phyloP scores from a whole-genome alignment of 805 yeast genomes.

The Cyberlindnera saturnus region DNA sequence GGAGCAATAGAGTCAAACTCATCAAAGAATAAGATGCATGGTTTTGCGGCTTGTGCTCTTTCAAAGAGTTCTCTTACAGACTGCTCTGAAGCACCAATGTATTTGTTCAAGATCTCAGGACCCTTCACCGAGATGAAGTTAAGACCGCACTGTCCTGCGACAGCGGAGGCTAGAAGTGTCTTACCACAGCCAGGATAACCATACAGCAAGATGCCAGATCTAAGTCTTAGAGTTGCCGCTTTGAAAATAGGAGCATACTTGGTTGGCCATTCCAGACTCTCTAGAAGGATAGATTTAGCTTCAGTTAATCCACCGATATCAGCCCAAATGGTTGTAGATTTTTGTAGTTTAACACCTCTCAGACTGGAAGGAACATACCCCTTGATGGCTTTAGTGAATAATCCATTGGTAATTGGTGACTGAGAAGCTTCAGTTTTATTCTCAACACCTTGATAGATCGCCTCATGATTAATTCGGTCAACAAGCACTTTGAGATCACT shows the following conservation, averaged over 20 bases:
- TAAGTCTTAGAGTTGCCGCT: constrained; percentile 74
- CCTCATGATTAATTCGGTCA: constrained; percentile 62
- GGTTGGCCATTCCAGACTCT: constrained; percentile 96
- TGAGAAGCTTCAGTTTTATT: neutral
- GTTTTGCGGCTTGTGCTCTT: constrained; percentile 90
- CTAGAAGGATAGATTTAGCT: constrained; percentile 71
- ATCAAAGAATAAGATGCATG: constrained; percentile 88
- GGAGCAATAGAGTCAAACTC: constrained; percentile 98
- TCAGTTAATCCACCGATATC: constrained; percentile 85
- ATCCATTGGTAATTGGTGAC: constrained; percentile 23
- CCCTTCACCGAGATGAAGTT: constrained; percentile 93
- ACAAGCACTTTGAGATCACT: constrained; percentile 67
- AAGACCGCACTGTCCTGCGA: constrained; percentile 89
- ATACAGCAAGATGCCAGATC: constrained; percentile 86
- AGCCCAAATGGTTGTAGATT: constrained; percentile 66
- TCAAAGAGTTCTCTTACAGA: constrained; percentile 90
- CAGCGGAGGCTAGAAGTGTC: constrained; percentile 86
- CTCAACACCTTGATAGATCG: constrained; percentile 15
- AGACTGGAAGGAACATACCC: constrained; percentile 76
- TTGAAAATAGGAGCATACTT: constrained; percentile 93
- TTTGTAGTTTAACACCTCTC: constrained; percentile 82
- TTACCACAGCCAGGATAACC: constrained; percentile 99
- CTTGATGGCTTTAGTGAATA: constrained; percentile 52
- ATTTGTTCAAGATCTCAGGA: constrained; percentile 90
- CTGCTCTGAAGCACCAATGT: constrained; percentile 96